Evolutionary conservation across 139 green algal species (phyloP).

Genomic region (Coelastrella sp.): DNA sequence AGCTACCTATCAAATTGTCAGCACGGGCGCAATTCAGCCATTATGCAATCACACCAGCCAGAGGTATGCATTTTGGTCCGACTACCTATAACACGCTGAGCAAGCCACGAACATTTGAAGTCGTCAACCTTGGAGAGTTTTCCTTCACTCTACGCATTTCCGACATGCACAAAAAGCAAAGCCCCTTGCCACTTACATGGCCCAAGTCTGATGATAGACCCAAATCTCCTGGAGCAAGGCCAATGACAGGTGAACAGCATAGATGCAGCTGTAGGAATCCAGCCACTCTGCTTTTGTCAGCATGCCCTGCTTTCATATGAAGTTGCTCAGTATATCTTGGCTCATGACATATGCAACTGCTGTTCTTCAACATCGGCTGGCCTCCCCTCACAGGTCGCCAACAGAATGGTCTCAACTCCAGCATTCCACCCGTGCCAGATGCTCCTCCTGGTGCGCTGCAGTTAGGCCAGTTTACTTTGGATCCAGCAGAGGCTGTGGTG

Average conservation of each 20-base stretch:
- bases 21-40: slow-evolving; percentile 76
- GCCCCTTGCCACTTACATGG: too few species aligned
- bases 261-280: not conserved
- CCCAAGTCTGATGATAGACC: too few species aligned
- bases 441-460: slow-evolving; percentile 13
- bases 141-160: slow-evolving; percentile 70
- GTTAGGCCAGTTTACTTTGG: slow-evolving; percentile 73
- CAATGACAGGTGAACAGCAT: not conserved
- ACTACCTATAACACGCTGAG: slow-evolving; percentile 77
- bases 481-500: slow-evolving; percentile 62
- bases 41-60: slow-evolving; percentile 79
- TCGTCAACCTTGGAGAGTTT: slow-evolving; percentile 82
- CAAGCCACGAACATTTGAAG: slow-evolving; percentile 77
- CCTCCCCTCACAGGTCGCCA: not conserved
- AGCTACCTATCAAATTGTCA: slow-evolving; percentile 59
- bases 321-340: too few species aligned
- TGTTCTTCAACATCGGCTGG: too few species aligned
- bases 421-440: not conserved
- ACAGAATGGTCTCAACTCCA: not conserved
- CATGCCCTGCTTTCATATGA: not conserved
- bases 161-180: not conserved
- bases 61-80: slow-evolving; percentile 85
- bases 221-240: not conserved
- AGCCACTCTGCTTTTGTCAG: not conserved
- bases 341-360: too few species aligned